Evolutionary conservation across 352 stramenopile species (phyloP).

Genomic region (Aphanomyces stellatus): DNA sequence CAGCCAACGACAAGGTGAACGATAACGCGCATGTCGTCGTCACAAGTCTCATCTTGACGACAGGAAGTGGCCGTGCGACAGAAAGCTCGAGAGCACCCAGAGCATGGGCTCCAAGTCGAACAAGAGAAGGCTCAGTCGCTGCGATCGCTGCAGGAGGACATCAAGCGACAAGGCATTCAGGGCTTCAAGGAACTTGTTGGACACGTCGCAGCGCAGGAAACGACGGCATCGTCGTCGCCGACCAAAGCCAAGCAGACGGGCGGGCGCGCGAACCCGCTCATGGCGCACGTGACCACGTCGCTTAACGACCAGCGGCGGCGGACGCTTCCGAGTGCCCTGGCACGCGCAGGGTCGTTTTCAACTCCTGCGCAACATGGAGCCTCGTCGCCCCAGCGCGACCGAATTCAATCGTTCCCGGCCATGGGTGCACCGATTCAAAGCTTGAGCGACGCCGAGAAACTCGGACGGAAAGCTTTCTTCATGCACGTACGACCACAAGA

Average conservation of each 20-base stretch:
- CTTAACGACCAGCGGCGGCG: not conserved
- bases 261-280: not conserved
- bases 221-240: not conserved
- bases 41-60: not conserved
- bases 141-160: not conserved
- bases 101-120: not conserved
- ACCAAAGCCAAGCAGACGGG: not conserved
- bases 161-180: not conserved
- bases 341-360: no score
- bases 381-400: not conserved
- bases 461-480: slow-evolving; percentile 14
- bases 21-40: not conserved
- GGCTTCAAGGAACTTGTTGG: slow-evolving; percentile 7
- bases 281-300: not conserved
- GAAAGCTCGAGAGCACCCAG: not conserved
- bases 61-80: not conserved
- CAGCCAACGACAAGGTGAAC: not conserved
- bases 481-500: slow-evolving; percentile 5
- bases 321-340: not conserved
- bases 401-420: not conserved
- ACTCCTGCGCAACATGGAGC: no score
- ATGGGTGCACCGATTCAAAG: no score
- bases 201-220: not conserved
- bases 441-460: not conserved
- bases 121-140: not conserved